phyloP scores from a whole-genome alignment of 352 stramenopile genomes.

The Phytophthora quininea region DNA sequence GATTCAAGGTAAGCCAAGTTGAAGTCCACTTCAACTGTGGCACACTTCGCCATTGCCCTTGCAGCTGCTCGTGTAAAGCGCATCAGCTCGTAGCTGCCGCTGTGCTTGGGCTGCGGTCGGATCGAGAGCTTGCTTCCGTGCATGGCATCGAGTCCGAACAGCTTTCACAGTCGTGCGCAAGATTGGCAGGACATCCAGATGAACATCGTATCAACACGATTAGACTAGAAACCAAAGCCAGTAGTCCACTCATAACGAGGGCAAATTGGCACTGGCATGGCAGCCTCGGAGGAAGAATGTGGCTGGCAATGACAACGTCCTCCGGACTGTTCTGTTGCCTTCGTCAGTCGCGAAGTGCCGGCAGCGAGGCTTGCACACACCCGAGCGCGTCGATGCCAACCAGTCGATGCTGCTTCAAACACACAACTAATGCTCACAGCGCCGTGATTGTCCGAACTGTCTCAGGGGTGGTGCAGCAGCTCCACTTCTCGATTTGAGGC shows the following conservation, averaged over 20 bases:
- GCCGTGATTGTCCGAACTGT: neutral
- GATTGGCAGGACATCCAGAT: too few relatives aligned
- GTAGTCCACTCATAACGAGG: too few relatives aligned
- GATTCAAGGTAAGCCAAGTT: neutral
- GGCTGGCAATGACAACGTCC: neutral
- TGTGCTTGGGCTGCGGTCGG: neutral
- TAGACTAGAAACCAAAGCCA: too few relatives aligned
- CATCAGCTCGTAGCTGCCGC: neutral
- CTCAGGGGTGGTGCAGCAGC: neutral
- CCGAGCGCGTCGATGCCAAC: neutral
- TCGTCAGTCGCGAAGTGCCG: neutral
- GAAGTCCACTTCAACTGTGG: neutral
- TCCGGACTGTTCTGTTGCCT: neutral
- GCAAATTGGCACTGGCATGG: too few relatives aligned
- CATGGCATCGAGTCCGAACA: too few relatives aligned
- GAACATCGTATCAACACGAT: too few relatives aligned
- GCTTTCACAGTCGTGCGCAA: too few relatives aligned
- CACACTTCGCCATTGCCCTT: neutral
- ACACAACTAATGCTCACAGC: neutral
- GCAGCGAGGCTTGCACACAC: neutral
- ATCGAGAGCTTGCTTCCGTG: too few relatives aligned
- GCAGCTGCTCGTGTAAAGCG: too few relatives aligned
- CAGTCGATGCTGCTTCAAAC: neutral
- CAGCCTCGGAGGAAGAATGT: neutral
- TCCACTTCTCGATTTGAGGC: constrained; percentile 5